These are phyloP conservation scores for Coriolopsis trogii DNA, from an alignment of 1,284 basidiomycete genomes.

Conservation along the genomic window DNA sequence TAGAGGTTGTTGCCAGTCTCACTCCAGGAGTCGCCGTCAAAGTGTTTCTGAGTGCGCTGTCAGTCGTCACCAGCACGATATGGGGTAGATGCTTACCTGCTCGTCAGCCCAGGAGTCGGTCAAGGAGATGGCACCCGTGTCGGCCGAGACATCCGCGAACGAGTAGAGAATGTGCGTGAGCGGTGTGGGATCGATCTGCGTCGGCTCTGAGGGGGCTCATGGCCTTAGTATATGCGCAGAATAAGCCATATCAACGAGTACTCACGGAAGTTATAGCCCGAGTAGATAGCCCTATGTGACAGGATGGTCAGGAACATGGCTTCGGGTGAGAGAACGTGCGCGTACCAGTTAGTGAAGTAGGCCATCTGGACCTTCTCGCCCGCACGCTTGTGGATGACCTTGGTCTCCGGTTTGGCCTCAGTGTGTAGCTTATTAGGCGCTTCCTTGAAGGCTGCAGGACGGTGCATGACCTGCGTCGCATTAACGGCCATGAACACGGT, in stretches of 20 bases:
- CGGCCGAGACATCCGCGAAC: slow-evolving; percentile 80
- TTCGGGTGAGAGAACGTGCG: background rate
- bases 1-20: slow-evolving; percentile 79
- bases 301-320: slow-evolving; percentile 17
- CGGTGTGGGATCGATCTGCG: slow-evolving; percentile 55
- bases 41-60: slow-evolving; percentile 60
- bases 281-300: slow-evolving; percentile 72
- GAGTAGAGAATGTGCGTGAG: slow-evolving; percentile 83
- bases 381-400: slow-evolving; percentile 50
- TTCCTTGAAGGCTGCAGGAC: slow-evolving; percentile 51
- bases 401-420: slow-evolving; percentile 42
- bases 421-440: slow-evolving; percentile 41
- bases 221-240: background rate
- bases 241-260: slow-evolving; percentile 17
- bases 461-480: slow-evolving; percentile 60
- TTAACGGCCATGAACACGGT: slow-evolving; percentile 32
- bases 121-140: slow-evolving; percentile 67
- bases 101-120: slow-evolving; percentile 87
- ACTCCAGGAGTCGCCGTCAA: slow-evolving; percentile 60
- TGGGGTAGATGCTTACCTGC: slow-evolving; percentile 47
- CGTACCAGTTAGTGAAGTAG: slow-evolving; percentile 70
- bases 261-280: slow-evolving; percentile 77
- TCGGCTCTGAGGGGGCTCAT: slow-evolving; percentile 49
- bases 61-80: background rate
- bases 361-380: slow-evolving; percentile 56